Evolutionary conservation across 208 protist genomes (phyloP).

Genomic region (Leishmania turanica): DNA sequence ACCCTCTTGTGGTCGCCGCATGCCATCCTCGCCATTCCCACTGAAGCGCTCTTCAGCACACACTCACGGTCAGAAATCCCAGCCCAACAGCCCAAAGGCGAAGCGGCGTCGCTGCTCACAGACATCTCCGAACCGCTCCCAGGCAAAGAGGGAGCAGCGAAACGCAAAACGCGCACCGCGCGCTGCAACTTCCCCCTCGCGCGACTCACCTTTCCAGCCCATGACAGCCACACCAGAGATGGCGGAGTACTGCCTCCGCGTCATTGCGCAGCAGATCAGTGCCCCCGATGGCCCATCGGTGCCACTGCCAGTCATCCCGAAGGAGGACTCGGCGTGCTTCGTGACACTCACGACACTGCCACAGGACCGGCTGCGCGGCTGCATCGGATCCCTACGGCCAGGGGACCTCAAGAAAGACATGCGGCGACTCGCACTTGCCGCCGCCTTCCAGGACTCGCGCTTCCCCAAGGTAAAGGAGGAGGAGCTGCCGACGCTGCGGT

Average conservation of each 20-base stretch:
- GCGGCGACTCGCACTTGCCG: slow-evolving; percentile 60
- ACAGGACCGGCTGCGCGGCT: slow-evolving; percentile 73
- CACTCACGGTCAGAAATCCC: background rate
- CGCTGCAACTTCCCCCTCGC: background rate
- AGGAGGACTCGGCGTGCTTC: slow-evolving; percentile 75
- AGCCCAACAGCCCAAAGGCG: background rate
- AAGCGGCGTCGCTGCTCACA: background rate
- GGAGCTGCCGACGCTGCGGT: slow-evolving; percentile 71
- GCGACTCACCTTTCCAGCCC: background rate
- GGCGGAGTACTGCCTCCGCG: slow-evolving; percentile 86
- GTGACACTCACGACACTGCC: slow-evolving; percentile 66
- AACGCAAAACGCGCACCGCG: background rate
- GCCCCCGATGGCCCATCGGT: slow-evolving; percentile 36
- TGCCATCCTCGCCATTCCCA: background rate
- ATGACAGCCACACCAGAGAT: slow-evolving; percentile 80
- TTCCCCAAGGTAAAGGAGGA: slow-evolving; percentile 64
- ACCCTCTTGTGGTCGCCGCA: background rate
- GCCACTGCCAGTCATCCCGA: slow-evolving; percentile 51
- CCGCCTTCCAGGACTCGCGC: slow-evolving; percentile 78
- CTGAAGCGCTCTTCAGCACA: slow-evolving; percentile 5
- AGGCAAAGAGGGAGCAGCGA: slow-evolving; percentile 4
- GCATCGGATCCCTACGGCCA: slow-evolving; percentile 79
- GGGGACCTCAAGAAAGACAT: slow-evolving; percentile 73
- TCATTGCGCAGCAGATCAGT: slow-evolving; percentile 53
- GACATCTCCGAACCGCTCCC: background rate